phyloP scores from a whole-genome alignment of 139 green algal species.

The Marvania coccoides region DNA sequence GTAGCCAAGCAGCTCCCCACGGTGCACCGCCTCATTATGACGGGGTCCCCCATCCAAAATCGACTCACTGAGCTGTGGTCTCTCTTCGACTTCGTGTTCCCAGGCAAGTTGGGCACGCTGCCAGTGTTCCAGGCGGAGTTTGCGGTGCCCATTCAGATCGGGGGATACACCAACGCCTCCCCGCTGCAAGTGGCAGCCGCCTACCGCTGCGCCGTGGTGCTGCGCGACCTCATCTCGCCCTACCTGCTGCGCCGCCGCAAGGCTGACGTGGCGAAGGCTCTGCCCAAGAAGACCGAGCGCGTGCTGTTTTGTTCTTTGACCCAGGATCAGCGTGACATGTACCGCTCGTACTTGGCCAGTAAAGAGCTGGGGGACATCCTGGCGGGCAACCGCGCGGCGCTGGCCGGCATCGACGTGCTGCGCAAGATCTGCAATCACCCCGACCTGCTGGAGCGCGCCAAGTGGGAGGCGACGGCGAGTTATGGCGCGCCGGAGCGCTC shows the following conservation, averaged over 20 bases:
- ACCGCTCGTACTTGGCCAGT: conserved; percentile 71
- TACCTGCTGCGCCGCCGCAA: conserved; percentile 95
- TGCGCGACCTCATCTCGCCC: conserved; percentile 90
- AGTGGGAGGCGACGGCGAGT: conserved; percentile 32
- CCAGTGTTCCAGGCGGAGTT: conserved; percentile 95
- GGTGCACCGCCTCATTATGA: conserved; percentile 86
- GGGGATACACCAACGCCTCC: conserved; percentile 82
- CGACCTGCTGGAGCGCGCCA: conserved; percentile 80
- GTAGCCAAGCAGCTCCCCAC: conserved; percentile 49
- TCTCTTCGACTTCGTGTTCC: conserved; percentile 99
- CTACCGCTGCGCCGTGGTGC: conserved; percentile 82
- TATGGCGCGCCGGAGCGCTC: conserved; percentile 59
- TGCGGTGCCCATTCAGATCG: conserved; percentile 85
- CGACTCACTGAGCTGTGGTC: conserved; percentile 92
- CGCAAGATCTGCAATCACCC: conserved; percentile 99
- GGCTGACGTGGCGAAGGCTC: conserved; percentile 72
- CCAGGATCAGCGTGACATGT: conserved; percentile 76
- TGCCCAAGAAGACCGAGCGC: conserved; percentile 95
- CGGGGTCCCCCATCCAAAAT: conserved; percentile 95
- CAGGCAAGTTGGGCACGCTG: conserved; percentile 91
- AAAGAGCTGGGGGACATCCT: conserved; percentile 55
- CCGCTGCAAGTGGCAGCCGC: conserved; percentile 78
- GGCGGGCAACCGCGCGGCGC: conserved; percentile 48
- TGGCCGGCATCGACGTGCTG: conserved; percentile 93
- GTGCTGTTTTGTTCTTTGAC: conserved; percentile 92